Conservation (phyloP, 1,284 basidiomycete species). For the Rhodotorula sp. region DNA sequence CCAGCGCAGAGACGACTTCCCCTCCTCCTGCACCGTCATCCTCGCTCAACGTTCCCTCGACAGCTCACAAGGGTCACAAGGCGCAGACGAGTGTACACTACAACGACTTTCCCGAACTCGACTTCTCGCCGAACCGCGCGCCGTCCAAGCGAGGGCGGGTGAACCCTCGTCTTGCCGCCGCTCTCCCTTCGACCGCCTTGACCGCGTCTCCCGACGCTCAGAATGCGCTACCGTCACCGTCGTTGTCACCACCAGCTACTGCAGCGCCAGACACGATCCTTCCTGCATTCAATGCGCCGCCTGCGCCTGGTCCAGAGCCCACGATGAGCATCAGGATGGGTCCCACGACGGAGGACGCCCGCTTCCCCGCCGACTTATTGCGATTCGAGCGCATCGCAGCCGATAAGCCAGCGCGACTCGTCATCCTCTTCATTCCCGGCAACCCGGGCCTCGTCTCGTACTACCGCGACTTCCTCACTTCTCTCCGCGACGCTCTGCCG, state of each 20-base stretch:
- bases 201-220: no score
- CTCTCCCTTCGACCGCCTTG: not conserved
- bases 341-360: not conserved
- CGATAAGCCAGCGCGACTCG: slow-evolving; percentile 8
- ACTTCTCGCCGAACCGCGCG: not conserved
- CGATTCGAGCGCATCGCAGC: slow-evolving; percentile 4
- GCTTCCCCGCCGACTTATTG: slow-evolving; percentile 10
- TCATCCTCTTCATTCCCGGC: slow-evolving; percentile 35
- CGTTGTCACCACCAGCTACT: not conserved
- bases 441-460: slow-evolving; percentile 37
- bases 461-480: slow-evolving; percentile 28
- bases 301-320: slow-evolving; percentile 10
- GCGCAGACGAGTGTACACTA: slow-evolving; percentile 11
- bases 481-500: slow-evolving; percentile 7
- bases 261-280: not conserved
- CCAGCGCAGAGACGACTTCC: not conserved
- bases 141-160: not conserved
- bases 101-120: slow-evolving; percentile 10
- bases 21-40: not conserved
- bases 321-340: not conserved
- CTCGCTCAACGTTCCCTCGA: not conserved
- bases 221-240: not conserved
- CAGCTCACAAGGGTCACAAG: not conserved
- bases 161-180: not conserved
- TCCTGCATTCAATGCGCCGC: slow-evolving; percentile 19